Conservation (phyloP, 129 eudicot species). For the Sambucus nigra region DNA sequence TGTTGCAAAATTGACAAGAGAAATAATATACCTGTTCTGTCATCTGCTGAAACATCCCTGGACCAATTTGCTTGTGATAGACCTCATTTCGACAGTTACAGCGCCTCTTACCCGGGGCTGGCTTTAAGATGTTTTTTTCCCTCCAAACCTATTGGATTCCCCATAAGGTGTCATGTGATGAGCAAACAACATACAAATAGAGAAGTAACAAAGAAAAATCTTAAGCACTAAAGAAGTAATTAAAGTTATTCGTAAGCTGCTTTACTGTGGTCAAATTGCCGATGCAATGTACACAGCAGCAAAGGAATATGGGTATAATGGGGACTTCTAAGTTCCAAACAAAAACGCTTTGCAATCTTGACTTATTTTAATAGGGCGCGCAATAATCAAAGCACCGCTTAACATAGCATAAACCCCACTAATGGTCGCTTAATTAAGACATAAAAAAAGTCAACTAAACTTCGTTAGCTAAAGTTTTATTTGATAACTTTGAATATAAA, state of each 20-base stretch:
- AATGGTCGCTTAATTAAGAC: no score
- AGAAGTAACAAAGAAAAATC: not conserved
- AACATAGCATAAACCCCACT: no score
- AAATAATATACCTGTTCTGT: slow-evolving; percentile 79
- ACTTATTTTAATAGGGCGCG: not conserved
- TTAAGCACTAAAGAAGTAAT: not conserved
- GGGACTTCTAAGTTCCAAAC: not conserved
- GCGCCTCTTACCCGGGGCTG: slow-evolving; percentile 91
- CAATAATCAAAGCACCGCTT: no score
- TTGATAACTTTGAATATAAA: no score
- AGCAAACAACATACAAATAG: not conserved
- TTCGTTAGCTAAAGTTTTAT: no score
- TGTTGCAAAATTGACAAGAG: not conserved
- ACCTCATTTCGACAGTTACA: slow-evolving; percentile 97
- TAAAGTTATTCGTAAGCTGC: not conserved
- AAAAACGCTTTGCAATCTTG: not conserved
- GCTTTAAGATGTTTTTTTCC: slow-evolving; percentile 86
- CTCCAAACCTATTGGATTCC: slow-evolving; percentile 78
- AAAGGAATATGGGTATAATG: not conserved
- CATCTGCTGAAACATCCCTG: slow-evolving; percentile 99
- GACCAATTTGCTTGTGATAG: slow-evolving; percentile 98
- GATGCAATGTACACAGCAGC: not conserved
- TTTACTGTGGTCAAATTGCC: not conserved
- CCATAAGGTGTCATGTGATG: not conserved
- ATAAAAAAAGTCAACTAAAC: no score